Evolutionary conservation across 176 grass and related monocot genomes (phyloP).

Genomic region (Musa schizocarpa): DNA sequence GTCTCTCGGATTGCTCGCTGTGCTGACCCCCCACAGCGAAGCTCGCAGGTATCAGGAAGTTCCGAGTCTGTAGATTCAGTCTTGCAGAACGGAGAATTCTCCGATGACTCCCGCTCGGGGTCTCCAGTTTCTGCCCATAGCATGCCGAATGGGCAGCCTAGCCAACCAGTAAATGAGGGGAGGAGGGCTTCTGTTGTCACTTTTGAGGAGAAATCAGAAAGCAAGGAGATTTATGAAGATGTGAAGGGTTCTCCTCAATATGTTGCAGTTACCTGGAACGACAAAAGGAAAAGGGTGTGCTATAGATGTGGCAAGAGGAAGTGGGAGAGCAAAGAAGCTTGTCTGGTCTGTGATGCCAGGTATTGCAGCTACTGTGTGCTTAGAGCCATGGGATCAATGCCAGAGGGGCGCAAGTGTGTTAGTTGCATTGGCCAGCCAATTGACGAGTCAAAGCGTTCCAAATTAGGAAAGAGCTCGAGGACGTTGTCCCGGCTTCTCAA

Average conservation of each 20-base stretch:
- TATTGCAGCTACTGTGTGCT: slow-evolving; percentile 79
- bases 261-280: slow-evolving; percentile 40
- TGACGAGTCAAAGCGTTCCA: slow-evolving; percentile 60
- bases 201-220: slow-evolving; percentile 51
- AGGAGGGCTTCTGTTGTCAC: slow-evolving; percentile 55
- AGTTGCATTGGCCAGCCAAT: slow-evolving; percentile 72
- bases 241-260: slow-evolving; percentile 29
- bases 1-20: slow-evolving; percentile 53
- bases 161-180: slow-evolving; percentile 19
- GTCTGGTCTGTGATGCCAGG: slow-evolving; percentile 59
- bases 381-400: slow-evolving; percentile 94
- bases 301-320: slow-evolving; percentile 71
- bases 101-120: slow-evolving; percentile 37
- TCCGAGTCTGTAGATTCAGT: slow-evolving; percentile 38
- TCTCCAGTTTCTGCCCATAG: slow-evolving; percentile 41
- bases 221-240: slow-evolving; percentile 34
- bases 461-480: slow-evolving; percentile 77
- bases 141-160: slow-evolving; percentile 20
- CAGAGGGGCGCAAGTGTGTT: slow-evolving; percentile 82
- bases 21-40: slow-evolving; percentile 7
- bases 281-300: slow-evolving; percentile 42
- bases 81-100: slow-evolving; percentile 46
- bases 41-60: slow-evolving; percentile 2
- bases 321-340: slow-evolving; percentile 88
- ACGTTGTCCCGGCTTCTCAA: slow-evolving; percentile 46